These are phyloP conservation scores for Bipolaris victoriae DNA, from an alignment of 2,329 filamentous ascomycete genomes.

Conservation along the genomic window DNA sequence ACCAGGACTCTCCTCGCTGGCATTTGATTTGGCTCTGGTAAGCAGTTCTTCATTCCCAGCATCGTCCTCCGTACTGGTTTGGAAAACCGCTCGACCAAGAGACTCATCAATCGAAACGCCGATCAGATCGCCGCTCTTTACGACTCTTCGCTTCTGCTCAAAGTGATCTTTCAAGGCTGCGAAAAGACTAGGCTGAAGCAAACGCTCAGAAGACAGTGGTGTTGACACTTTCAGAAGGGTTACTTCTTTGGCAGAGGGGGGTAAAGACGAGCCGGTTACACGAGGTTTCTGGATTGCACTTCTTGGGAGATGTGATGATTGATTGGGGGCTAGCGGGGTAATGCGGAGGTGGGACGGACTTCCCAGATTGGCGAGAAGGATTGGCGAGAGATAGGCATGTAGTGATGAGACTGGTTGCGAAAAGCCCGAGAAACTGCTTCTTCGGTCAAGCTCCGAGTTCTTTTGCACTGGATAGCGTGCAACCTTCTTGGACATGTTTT, in stretches of 20 bases:
- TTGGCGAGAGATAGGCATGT: constrained; percentile 76
- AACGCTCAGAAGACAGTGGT: constrained; percentile 82
- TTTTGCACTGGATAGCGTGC: constrained; percentile 62
- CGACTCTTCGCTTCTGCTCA: constrained; percentile 77
- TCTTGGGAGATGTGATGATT: constrained; percentile 44
- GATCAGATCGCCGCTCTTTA: constrained; percentile 86
- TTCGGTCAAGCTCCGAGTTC: constrained; percentile 46
- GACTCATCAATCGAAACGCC: constrained; percentile 88
- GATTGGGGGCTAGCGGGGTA: constrained; percentile 67
- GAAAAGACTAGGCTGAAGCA: constrained; percentile 84
- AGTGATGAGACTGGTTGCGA: constrained; percentile 32
- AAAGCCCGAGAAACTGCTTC: constrained; percentile 56
- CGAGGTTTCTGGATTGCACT: constrained; percentile 52
- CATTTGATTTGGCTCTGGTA: constrained; percentile 53
- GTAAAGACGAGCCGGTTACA: constrained; percentile 55
- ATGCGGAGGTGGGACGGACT: constrained; percentile 79
- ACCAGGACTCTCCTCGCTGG: constrained; percentile 24
- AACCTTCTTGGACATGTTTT: constrained; percentile 64
- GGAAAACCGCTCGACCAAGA: constrained; percentile 80
- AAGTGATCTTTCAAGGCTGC: constrained; percentile 89
- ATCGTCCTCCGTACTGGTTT: constrained; percentile 76
- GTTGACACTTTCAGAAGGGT: constrained; percentile 88
- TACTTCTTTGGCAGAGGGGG: constrained; percentile 74
- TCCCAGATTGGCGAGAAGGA: constrained; percentile 85
- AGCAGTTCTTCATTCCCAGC: constrained; percentile 58